Base-by-base conservation (phyloP, 1,139 yeast species). In the Diutina scorzettiae region DNA sequence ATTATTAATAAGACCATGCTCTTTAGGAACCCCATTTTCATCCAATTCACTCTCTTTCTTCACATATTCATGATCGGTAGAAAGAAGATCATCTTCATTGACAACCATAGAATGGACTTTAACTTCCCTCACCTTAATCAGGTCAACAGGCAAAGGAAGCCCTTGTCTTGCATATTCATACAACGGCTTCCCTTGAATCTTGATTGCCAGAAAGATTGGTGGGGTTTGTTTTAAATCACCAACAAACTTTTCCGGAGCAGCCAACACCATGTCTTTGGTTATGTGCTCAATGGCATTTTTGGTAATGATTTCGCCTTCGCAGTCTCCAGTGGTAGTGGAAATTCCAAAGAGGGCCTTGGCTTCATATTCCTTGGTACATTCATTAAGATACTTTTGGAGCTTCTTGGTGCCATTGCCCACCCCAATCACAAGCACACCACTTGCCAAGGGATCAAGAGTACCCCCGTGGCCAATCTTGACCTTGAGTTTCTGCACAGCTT, bases 381-480 rank as follows among this genome's bases (percentile, higher is more conserved):
- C 86, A 32, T 81, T 72, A 36, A 81, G 67, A 53, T 82, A 87
- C 46, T 75, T 68, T 45, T 78, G 81, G 40, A 93, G 65, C 55
- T 74, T 68, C 56, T 89, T 91, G 2, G 99, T 93, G 1, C 98
- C 98, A 2, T 66, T 51, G 8, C 96, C 96, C 21, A 93, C 75
- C 3, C 98, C 99, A 46, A 93, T 71, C 2, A 93, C 93, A 45
- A 91, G 60, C 2, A 91, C 91, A 7, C 99, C 99, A 25, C 87
- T 78, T 0, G 99, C 99, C 44, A 86, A 60, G 0, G 97, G 97
- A 55, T 93, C 99, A 39, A 93, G 66, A 0, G 99, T 91, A 5
- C 99, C 99, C 6, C 98, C 99, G 59, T 93, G 99, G 1, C 99
- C 99, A 65, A 91, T 81, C 55, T 93, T 91, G 25, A 89, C 76